These are phyloP conservation scores for Psidium guajava DNA, from an alignment of 345 rosid species.

Conservation along the genomic window DNA sequence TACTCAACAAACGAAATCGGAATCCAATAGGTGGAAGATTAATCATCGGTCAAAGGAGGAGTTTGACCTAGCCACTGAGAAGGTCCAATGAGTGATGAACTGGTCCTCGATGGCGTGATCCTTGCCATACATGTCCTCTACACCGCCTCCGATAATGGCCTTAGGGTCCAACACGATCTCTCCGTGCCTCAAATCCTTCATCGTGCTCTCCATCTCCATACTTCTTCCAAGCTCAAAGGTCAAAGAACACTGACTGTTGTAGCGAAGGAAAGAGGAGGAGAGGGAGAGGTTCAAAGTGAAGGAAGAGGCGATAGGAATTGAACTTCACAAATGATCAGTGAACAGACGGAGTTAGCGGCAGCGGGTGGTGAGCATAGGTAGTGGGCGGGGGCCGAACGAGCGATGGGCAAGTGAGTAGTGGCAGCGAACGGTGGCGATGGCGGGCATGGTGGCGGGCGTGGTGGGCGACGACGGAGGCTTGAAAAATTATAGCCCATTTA, in stretches of 20 bases:
- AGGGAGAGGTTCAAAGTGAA: no score
- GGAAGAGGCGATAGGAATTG: no score
- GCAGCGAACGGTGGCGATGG: no score
- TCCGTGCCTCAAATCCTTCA: conserved; percentile 29
- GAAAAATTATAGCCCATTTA: no score
- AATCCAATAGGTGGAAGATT: not conserved
- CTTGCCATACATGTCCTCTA: conserved; percentile 70
- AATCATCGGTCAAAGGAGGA: not conserved
- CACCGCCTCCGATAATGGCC: conserved; percentile 52
- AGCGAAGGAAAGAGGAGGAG: no score
- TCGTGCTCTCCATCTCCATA: conserved; percentile 41
- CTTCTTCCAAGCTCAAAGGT: not conserved
- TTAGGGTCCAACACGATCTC: conserved; percentile 45
- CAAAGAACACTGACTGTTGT: not conserved
- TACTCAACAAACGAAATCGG: not conserved
- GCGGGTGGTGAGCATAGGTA: no score
- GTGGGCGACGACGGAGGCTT: no score
- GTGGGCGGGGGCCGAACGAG: no score
- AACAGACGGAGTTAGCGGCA: no score
- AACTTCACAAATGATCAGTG: no score
- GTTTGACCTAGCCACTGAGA: conserved; percentile 64
- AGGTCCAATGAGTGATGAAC: conserved; percentile 80
- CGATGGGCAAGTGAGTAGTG: no score
- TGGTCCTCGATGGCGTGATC: conserved; percentile 77
- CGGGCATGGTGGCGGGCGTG: no score